Conservation (phyloP, 2,329 filamentous ascomycete species). For the Anthostomella pinea region DNA sequence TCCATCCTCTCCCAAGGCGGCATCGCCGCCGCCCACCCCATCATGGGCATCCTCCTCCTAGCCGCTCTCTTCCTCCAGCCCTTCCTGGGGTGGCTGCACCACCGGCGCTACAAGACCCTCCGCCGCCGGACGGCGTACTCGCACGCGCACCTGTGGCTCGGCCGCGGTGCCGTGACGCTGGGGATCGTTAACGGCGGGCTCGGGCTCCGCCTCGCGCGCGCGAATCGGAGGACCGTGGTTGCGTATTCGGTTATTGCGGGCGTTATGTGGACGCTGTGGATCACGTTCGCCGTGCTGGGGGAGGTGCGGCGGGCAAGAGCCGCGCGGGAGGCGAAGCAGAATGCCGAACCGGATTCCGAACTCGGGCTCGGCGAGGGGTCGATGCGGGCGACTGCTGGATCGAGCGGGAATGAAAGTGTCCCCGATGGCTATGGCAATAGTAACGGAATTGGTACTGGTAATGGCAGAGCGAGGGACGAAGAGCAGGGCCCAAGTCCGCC, state of each 20-base stretch:
- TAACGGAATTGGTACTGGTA: no score
- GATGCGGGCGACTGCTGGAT: neutral
- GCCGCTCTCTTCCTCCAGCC: slow-evolving; percentile 40
- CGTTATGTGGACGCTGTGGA: slow-evolving; percentile 38
- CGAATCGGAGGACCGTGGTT: slow-evolving; percentile 24
- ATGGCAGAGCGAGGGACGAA: neutral
- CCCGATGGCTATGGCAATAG: no score
- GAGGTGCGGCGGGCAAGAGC: slow-evolving; percentile 27
- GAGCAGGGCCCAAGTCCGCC: slow-evolving; percentile 13
- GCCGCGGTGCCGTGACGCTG: slow-evolving; percentile 37
- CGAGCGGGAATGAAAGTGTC: neutral
- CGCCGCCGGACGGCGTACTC: slow-evolving; percentile 40
- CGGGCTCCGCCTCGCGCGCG: slow-evolving; percentile 38
- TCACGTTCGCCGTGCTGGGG: slow-evolving; percentile 30
- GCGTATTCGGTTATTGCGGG: slow-evolving; percentile 40
- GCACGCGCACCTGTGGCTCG: slow-evolving; percentile 42
- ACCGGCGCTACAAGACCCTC: slow-evolving; percentile 37
- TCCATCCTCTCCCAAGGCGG: slow-evolving; percentile 27
- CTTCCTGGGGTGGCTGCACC: slow-evolving; percentile 41
- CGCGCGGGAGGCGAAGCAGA: neutral
- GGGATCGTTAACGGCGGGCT: slow-evolving; percentile 46
- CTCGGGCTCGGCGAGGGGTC: neutral
- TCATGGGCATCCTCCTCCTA: slow-evolving; percentile 45
- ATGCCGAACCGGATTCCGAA: neutral
- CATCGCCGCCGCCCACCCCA: slow-evolving; percentile 40